Evolutionary conservation across 495 filamentous ascomycete species (phyloP).

Genomic region (Aspergillus conjunctus): DNA sequence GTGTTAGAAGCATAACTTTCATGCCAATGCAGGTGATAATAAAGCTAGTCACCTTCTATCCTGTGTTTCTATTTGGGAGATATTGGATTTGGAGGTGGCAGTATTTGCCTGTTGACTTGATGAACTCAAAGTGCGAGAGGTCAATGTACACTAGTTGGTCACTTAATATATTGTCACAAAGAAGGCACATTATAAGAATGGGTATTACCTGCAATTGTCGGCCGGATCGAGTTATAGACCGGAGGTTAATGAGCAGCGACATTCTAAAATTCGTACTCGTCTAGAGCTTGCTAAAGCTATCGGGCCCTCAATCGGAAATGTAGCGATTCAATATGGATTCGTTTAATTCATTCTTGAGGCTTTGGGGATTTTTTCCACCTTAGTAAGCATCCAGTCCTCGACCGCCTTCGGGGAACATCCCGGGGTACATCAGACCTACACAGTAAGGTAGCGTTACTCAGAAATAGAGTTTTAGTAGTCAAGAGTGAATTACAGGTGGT

Average conservation of each 20-base stretch:
- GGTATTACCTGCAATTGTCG: constrained; percentile 13
- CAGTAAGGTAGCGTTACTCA: too few species aligned
- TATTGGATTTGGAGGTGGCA: not conserved
- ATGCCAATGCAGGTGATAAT: not conserved
- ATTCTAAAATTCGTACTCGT: not conserved
- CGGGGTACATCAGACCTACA: not conserved
- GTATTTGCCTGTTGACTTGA: constrained; percentile 1
- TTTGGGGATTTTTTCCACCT: not conserved
- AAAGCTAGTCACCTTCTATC: not conserved
- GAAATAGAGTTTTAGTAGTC: too few species aligned
- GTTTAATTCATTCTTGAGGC: not conserved
- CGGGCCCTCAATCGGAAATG: too few species aligned
- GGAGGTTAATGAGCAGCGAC: not conserved
- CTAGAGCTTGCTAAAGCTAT: too few species aligned
- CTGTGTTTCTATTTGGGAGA: not conserved
- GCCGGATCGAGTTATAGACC: not conserved
- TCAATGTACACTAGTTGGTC: constrained; percentile 6
- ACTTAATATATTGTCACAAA: constrained; percentile 1
- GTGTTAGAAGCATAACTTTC: not conserved
- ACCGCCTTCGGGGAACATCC: not conserved
- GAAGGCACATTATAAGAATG: not conserved
- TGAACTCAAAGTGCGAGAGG: constrained; percentile 12
- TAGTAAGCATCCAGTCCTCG: not conserved
- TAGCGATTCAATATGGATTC: too few species aligned
- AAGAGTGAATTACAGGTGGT: too few species aligned